Evolutionary conservation across 2,329 filamentous ascomycete species (phyloP), one percentile per base, ranked within the genome.

Genomic region (Macrophomina pseudophaseolina): DNA sequence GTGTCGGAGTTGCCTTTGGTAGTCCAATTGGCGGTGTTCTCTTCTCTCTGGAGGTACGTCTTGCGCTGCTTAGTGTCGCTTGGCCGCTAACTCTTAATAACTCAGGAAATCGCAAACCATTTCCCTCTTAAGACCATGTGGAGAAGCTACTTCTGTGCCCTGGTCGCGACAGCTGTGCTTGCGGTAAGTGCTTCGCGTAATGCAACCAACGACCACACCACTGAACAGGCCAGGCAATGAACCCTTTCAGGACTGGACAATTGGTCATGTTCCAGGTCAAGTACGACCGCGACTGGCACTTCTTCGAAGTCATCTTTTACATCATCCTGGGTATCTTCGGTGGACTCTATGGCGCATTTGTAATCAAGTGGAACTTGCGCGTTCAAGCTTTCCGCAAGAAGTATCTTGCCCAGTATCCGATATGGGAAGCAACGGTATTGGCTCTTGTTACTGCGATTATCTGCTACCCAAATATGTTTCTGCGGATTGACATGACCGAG

Each of bases 231-330:
- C 65, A 86, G 83, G 92, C 92, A 67, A 97, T 99, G 92, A 99
- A 99, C 72, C 95, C 95, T 28, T 99, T 99, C 80, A 85, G 95
- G 63, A 98, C 95, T 0, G 95, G 95, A 23, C 95, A 99, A 76
- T 86, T 99, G 49, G 95, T 99, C 87, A 98, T 99, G 94, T 99
- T 99, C 79, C 94, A 97, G 74, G 94, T 99, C 74, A 88, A 89
- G 73, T 99, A 99, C 75, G 94, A 98, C 78, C 90, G 94, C 48
- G 90, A 91, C 48, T 99, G 95, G 95, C 95, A 99, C 80, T 97
- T 97, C 74, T 99, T 99, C 75, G 95, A 99, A 77, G 85, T 95
- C 3, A 79, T 97, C 32, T 98, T 98, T 76, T 99, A 97, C 79
- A 86, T 97, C 70, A 83, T 97, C 64, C 88, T 99, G 69, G 95